Evolutionary conservation across 2,329 filamentous ascomycete species (phyloP), one percentile per base, ranked within the genome.

Genomic region (Fusarium palustre): DNA sequence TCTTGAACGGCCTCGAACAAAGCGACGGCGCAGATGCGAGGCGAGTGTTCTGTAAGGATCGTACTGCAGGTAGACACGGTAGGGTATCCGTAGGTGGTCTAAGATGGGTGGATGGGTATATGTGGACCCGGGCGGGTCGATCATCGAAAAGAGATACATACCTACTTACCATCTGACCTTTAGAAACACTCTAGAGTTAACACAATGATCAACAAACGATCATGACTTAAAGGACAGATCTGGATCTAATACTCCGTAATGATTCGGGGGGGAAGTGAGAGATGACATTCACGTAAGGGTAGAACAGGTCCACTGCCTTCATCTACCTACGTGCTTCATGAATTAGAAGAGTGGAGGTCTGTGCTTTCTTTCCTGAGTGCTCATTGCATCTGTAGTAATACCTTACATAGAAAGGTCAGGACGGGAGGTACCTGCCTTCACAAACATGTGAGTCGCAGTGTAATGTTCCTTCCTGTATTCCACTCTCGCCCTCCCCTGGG

Each of bases 71-170:
- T 18, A 25, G n/a, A 20, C 36, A 39, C n/a, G 36, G 36, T 20
- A 39, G 59, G 59, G 41, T 63, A 63, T 48, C 20, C 43, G 59
- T 63, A 59, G 36, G 48, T 22, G n/a, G 42, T 24, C 41, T 11
- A 49, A 33, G 30, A 62, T 63, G 59, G 57, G 30, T 62, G 13
- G 31, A 62, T 63, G 59, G 59, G 41, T 63, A 63, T 55, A 18
- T 62, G 59, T 63, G 60, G 59, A 49, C 28, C 43, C 16, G 28
- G 30, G 59, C 31, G 59, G 59, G 60, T 57, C 59, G 49, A 64
- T 64, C 59, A 45, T 57, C 46, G 36, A 55, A 57, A 36, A 38
- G 42, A 20, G 36, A 38, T 25, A 20, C 36, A 12, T 38, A 39
- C 25, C 18, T 31, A 64, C 25, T 22, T 31, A 64, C 28, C 50